Evolutionary conservation across 352 stramenopile species (phyloP), one percentile per base, ranked within the genome.

Genomic region (Pythium myriotylum): DNA sequence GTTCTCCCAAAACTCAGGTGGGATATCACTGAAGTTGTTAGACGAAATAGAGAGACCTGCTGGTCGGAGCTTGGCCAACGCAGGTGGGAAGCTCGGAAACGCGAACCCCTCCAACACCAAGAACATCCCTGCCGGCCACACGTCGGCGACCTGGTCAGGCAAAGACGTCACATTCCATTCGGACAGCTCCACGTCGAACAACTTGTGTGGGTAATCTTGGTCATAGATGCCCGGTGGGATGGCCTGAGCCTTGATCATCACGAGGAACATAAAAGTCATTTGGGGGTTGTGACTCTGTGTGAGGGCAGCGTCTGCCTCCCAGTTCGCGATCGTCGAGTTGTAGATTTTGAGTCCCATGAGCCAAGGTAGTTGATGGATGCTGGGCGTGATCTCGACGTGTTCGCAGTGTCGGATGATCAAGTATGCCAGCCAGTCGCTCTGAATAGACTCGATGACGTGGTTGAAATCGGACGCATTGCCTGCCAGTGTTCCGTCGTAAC

Each of bases 331-430:
- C 6, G 65, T 73, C 35, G 65, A 65, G 40, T 73, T 69, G 59
- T 66, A 61, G 10, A 66, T 54, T 29, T 69, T 69, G 54, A 73
- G 1, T 2, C 29, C 65, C 6, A 72, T 54, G 13, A 72, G 47
- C 41, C 41, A 59, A 3, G 51, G 50, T 1, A 71, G 40, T n/a
- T 67, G 41, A 3, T 56, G 54, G 24, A 70, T 61, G 0, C 24
- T 50, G 0, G 54, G 49, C 13, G 62, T 70, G 32, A 67, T 59
- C 52, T 67, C 56, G 2, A 71, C 52, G 0, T 17, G 12, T 0
- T 9, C 2, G 22, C 63, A 71, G 45, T 71, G 56, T 27, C 63
- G 63, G 22, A 71, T 62, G 52, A 66, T 59, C 22, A 67, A 26
- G 22, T 67, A 67, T 7, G 57, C 47, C 24, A 71, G 46, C 57